These are phyloP conservation scores for Eucalyptus marginata DNA, from an alignment of 345 rosid genomes.

Conservation along the genomic window DNA sequence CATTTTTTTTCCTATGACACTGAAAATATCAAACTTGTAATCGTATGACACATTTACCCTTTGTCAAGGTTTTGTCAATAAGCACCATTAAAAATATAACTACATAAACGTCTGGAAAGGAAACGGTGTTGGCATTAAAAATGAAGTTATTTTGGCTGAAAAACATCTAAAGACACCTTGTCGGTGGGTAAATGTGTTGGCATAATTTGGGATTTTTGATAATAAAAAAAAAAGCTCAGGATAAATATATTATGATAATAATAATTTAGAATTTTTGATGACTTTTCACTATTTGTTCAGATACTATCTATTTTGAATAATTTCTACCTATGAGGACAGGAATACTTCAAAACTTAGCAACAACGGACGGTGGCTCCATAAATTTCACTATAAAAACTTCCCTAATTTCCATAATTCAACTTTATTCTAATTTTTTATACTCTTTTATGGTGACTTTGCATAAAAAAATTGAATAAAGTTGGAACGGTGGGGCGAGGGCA, in stretches of 20 bases:
- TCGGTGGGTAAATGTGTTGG: fast-evolving
- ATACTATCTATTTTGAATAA: not conserved
- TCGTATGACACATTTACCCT: fast-evolving
- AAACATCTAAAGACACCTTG: fast-evolving
- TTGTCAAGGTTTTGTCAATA: not conserved
- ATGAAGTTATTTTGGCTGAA: fast-evolving
- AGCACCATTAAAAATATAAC: not conserved
- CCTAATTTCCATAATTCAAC: not conserved
- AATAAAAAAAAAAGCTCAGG: too few species aligned
- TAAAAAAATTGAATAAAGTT: not conserved
- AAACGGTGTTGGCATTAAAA: not conserved
- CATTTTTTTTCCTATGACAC: fast-evolving
- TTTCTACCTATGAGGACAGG: not conserved
- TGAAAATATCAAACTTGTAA: too few species aligned
- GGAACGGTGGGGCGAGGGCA: not conserved
- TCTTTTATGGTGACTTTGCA: not conserved
- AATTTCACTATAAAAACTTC: not conserved
- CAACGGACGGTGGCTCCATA: not conserved
- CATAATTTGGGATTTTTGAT: fast-evolving
- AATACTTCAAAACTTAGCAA: not conserved
- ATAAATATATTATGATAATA: fast-evolving
- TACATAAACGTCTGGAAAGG: fast-evolving
- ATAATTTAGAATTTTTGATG: too few species aligned
- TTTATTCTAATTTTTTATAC: not conserved
- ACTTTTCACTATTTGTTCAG: not conserved